A percentile compares a stretch with the other conserved stretches of the same genome.
Evolutionary conservation across 2,329 filamentous ascomycete species (phyloP).

Genomic region (Sporothrix sp.): DNA sequence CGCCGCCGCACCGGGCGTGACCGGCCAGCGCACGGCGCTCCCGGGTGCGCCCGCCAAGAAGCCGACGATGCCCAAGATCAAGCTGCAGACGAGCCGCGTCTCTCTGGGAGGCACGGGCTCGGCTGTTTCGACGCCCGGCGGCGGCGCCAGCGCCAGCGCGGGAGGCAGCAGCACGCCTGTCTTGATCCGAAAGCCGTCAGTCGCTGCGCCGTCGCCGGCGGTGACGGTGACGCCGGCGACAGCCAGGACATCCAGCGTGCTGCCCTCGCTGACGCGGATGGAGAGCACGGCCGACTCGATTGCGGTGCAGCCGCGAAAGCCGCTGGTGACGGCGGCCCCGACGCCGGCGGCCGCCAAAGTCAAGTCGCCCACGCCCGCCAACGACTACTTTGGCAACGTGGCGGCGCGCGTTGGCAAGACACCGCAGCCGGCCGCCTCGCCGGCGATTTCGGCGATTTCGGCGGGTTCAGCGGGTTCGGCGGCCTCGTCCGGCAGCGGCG

Average conservation of each 20-base stretch:
- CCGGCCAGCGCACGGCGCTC: slow-evolving; percentile 9
- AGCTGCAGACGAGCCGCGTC: slow-evolving; percentile 16
- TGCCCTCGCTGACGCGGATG: background rate
- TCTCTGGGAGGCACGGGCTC: slow-evolving; percentile 1
- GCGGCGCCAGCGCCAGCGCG: background rate
- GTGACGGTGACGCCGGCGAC: background rate
- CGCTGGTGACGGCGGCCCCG: background rate
- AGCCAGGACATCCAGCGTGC: background rate
- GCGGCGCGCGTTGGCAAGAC: background rate
- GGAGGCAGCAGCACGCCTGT: slow-evolving; percentile 7
- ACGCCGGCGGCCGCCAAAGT: background rate
- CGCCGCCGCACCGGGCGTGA: background rate
- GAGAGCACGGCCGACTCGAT: slow-evolving; percentile 20
- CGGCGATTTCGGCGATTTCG: background rate
- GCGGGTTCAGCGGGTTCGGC: too few species aligned
- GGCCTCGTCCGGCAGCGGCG: background rate
- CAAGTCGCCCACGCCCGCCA: slow-evolving; percentile 8
- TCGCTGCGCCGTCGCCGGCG: background rate
- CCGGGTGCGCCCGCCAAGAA: slow-evolving; percentile 13
- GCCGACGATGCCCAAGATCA: slow-evolving; percentile 16
- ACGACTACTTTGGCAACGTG: slow-evolving; percentile 15
- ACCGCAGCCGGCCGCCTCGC: background rate
- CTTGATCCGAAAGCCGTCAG: slow-evolving; percentile 20
- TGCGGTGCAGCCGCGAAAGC: slow-evolving; percentile 18
- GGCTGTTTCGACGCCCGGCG: background rate